phyloP scores from a whole-genome alignment of 2,329 filamentous ascomycete genomes.

The Nemania sp. region DNA sequence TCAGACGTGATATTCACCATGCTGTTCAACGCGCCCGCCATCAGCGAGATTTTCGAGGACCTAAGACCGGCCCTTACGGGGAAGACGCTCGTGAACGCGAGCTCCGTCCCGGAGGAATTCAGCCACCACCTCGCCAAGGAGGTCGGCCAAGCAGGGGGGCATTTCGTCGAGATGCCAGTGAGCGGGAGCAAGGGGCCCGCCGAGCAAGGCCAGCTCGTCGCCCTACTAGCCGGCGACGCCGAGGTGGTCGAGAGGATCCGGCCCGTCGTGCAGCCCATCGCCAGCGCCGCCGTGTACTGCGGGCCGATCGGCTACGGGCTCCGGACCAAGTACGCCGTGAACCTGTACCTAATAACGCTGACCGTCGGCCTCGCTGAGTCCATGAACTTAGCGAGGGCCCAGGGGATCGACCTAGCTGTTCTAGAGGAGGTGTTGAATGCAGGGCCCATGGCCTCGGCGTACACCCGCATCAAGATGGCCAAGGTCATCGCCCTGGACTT shows the following conservation, averaged over 20 bases:
- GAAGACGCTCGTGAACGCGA: slow-evolving; percentile 52
- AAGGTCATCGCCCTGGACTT: slow-evolving; percentile 50
- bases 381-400: slow-evolving; percentile 50
- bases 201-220: slow-evolving; percentile 51
- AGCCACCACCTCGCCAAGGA: slow-evolving; percentile 44
- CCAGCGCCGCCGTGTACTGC: slow-evolving; percentile 51
- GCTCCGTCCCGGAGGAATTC: slow-evolving; percentile 47
- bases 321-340: slow-evolving; percentile 52
- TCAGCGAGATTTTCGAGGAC: slow-evolving; percentile 44
- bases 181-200: slow-evolving; percentile 53
- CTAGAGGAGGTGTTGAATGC: slow-evolving; percentile 50
- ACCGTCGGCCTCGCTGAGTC: slow-evolving; percentile 52
- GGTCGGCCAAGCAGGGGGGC: slow-evolving; percentile 45
- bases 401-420: slow-evolving; percentile 49
- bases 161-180: slow-evolving; percentile 53
- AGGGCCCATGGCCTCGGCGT: slow-evolving; percentile 50
- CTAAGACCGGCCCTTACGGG: slow-evolving; percentile 45
- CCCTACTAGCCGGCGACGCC: slow-evolving; percentile 51
- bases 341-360: slow-evolving; percentile 49
- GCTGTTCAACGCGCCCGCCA: slow-evolving; percentile 48
- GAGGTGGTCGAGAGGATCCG: slow-evolving; percentile 44
- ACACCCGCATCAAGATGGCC: slow-evolving; percentile 48
- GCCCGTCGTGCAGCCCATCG: slow-evolving; percentile 46
- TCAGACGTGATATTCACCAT: slow-evolving; percentile 51
- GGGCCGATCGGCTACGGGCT: slow-evolving; percentile 51